Evolutionary conservation across 306 rosid genomes (phyloP).

Genomic region (Carpinus viminea): DNA sequence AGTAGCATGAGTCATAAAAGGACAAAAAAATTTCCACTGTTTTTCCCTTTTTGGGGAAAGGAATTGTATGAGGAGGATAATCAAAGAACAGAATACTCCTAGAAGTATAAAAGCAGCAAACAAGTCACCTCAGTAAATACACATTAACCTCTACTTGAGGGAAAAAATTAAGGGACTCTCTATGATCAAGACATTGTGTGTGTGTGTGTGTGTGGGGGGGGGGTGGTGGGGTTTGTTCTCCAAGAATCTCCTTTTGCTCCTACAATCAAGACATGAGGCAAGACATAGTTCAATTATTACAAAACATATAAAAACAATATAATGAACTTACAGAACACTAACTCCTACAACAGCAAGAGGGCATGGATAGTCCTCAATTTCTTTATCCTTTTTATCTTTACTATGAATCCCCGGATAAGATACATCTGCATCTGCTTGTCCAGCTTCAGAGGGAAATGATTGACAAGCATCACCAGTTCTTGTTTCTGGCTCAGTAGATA

Average conservation of each 20-base stretch:
- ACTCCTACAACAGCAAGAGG: constrained; percentile 84
- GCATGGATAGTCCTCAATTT: constrained; percentile 77
- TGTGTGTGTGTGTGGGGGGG: too few relatives aligned
- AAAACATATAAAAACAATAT: constrained; percentile 1
- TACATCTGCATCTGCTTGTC: constrained; percentile 24
- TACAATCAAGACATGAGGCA: neutral
- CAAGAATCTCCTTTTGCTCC: too few relatives aligned
- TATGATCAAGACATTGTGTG: neutral
- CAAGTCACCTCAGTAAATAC: neutral
- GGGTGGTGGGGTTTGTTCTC: too few relatives aligned
- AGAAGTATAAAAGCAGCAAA: neutral
- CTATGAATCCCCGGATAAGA: constrained; percentile 13
- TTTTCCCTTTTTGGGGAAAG: neutral
- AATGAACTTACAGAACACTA: constrained; percentile 81
- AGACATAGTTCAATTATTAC: constrained; percentile 2
- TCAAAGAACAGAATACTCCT: neutral
- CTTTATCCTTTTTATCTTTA: constrained; percentile 48
- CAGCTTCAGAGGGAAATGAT: constrained; percentile 35
- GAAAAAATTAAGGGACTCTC: neutral
- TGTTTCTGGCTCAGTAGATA: constrained; percentile 37
- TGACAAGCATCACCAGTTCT: constrained; percentile 35
- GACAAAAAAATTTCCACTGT: neutral
- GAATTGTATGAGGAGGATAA: neutral
- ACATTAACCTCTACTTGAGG: neutral
- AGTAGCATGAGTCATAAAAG: neutral